Percentiles rank a stretch among this genome's conserved stretches.
phyloP scores from a whole-genome alignment of 2,329 filamentous ascomycete species.

The Parasarocladium wereldwijsianum region DNA sequence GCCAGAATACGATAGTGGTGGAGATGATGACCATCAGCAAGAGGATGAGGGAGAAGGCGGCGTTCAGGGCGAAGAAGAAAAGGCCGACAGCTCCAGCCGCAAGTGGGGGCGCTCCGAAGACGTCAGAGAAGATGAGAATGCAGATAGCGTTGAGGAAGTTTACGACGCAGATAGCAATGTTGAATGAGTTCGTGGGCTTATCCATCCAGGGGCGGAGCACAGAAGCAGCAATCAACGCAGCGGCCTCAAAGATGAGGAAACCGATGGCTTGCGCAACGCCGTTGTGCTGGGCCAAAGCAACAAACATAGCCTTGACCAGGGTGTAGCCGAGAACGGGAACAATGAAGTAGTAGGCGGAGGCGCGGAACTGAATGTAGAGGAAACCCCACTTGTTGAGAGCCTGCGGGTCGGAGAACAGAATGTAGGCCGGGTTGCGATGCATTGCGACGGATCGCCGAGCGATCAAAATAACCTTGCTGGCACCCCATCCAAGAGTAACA shows the following conservation, averaged over 20 bases:
- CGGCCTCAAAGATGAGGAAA: conserved; percentile 70
- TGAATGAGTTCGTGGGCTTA: conserved; percentile 94
- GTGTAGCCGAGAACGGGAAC: conserved; percentile 65
- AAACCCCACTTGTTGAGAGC: conserved; percentile 97
- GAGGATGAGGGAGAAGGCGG: conserved; percentile 66
- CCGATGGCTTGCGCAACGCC: conserved; percentile 66
- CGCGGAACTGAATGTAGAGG: conserved; percentile 92
- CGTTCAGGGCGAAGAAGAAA: conserved; percentile 78
- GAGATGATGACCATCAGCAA: conserved; percentile 62
- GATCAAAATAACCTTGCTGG: conserved; percentile 77
- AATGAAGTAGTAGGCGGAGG: conserved; percentile 91
- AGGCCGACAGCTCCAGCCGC: conserved; percentile 83
- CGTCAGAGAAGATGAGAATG: conserved; percentile 72
- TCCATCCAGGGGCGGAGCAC: conserved; percentile 94
- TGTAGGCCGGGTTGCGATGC: conserved; percentile 95
- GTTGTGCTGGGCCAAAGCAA: conserved; percentile 62
- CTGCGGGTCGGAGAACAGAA: conserved; percentile 89
- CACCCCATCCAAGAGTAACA: conserved; percentile 68
- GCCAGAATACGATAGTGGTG: conserved; percentile 55
- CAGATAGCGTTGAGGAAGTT: conserved; percentile 90
- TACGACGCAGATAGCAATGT: conserved; percentile 78
- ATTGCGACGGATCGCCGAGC: conserved; percentile 77
- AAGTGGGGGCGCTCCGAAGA: conserved; percentile 71
- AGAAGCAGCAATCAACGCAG: conserved; percentile 59
- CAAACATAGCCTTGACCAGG: conserved; percentile 78